Evolutionary conservation across 2,329 filamentous ascomycete genomes (phyloP).

Genomic region (Venturia asperata): DNA sequence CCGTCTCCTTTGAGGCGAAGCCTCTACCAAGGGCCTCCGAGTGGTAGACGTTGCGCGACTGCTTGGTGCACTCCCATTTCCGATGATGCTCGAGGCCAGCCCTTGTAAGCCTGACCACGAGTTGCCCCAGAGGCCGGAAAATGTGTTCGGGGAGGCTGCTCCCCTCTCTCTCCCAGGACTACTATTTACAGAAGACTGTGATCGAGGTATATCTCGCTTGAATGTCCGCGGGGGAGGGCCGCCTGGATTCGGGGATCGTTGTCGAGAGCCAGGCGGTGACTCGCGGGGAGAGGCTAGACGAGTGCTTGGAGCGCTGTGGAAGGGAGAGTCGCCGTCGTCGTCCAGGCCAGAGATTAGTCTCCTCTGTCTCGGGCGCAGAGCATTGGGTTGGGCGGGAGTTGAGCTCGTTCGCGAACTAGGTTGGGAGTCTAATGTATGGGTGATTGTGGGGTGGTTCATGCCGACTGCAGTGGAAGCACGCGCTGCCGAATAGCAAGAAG

Average conservation of each 20-base stretch:
- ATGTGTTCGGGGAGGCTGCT: conserved; percentile 26
- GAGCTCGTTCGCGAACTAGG: conserved; percentile 36
- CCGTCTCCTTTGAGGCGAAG: conserved; percentile 29
- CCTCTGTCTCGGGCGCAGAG: conserved; percentile 40
- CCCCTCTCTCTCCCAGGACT: conserved; percentile 20
- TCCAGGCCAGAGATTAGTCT: conserved; percentile 43
- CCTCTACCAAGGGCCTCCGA: conserved; percentile 28
- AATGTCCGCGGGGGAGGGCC: conserved; percentile 31
- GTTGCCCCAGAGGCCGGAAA: conserved; percentile 39
- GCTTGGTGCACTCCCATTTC: conserved; percentile 26
- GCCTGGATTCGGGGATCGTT: conserved; percentile 32
- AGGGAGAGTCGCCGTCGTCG: conserved; percentile 35
- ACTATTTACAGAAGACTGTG: conserved; percentile 6
- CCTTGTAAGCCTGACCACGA: conserved; percentile 44
- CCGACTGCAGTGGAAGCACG: conserved; percentile 14
- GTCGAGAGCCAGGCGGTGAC: conserved; percentile 35
- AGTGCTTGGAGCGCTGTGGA: conserved; percentile 29
- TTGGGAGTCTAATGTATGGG: conserved; percentile 35
- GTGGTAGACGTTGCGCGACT: conserved; percentile 26
- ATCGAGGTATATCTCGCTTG: conserved; percentile 22
- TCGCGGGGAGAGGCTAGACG: conserved; percentile 29
- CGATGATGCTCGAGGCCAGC: conserved; percentile 43
- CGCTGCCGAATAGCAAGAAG: conserved; percentile 12
- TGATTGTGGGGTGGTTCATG: conserved; percentile 33
- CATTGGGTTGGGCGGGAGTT: conserved; percentile 29